Evolutionary conservation across 345 rosid genomes (phyloP), one percentile per base, ranked within the genome.

Genomic region (Syzygium aqueum): DNA sequence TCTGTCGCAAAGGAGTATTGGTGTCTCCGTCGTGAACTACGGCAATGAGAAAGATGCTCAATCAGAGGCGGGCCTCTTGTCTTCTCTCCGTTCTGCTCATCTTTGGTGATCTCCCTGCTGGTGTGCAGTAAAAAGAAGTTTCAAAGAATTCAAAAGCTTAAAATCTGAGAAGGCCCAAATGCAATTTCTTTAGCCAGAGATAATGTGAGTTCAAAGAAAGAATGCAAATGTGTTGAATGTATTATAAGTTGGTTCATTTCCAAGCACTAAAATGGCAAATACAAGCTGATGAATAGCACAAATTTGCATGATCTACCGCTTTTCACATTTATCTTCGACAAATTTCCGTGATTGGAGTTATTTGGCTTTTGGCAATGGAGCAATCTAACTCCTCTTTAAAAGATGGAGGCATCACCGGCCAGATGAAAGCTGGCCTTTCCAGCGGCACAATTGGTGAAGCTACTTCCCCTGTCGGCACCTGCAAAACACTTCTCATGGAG

Each of bases 331-430:
- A 93, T 83, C 99, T 89, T 5, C 94, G 96, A 11, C 53, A 43
- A 33, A 96, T 21, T 33, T 92, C 91, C 6, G 94, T 77, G 80
- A 95, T 88, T 5, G 93, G 86, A 56, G 87, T 7, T 46, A 89
- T 53, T 77, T 91, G 92, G 77, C 91, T 85, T 53, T 93, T 91
- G 5, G 84, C 28, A 10, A 89, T 84, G 80, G 96, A 93, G 83
- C 63, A 51, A 63, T 91, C 94, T 57, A 33, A 77, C 43, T 37
- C 85, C 37, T 92, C 92, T 78, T 85, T 86, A 88, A 93, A 94
- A n/a, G 97, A 93, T 23, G 93, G 92, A 57, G 97, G 96, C 92
- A 90, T 61, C 4, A 92, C 93, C 2, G 96, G 97, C 97, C 97
- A 96, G 85, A 93, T 87, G 84, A 97, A 96, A 33, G 93, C 91